A percentile compares a stretch with the other conserved stretches of the same genome.
Evolutionary conservation across 2,329 filamentous ascomycete species (phyloP).

Genomic region (Pseudocercospora cruenta): DNA sequence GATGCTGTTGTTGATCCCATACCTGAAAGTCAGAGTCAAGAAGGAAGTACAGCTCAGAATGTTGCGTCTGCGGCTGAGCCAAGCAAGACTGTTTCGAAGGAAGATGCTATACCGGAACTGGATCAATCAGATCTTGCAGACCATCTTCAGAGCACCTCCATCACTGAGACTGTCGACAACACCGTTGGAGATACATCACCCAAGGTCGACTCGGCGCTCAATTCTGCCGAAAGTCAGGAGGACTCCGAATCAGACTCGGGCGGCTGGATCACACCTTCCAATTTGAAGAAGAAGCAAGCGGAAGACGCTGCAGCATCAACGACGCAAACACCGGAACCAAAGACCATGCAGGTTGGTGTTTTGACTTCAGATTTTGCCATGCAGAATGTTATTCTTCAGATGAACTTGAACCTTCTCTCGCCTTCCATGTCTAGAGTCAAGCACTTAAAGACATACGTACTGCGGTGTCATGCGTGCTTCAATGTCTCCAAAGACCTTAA

Average conservation of each 20-base stretch:
- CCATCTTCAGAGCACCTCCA: background rate
- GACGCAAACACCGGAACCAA: constrained; percentile 54
- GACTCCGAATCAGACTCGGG: constrained; percentile 62
- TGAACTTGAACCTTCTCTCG: constrained; percentile 89
- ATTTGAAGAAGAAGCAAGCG: constrained; percentile 81
- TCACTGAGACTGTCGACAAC: background rate
- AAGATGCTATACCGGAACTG: background rate
- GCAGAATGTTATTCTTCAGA: constrained; percentile 94
- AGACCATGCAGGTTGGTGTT: constrained; percentile 81
- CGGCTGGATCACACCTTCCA: constrained; percentile 93
- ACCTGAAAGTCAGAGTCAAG: too few species aligned
- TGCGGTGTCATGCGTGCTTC: constrained; percentile 95
- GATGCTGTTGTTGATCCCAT: background rate
- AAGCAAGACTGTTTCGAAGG: background rate
- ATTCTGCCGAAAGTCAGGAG: constrained; percentile 44
- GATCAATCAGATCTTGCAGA: background rate
- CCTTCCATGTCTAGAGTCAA: constrained; percentile 78
- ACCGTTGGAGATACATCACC: constrained; percentile 9
- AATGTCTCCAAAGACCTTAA: constrained; percentile 77
- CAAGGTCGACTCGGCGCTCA: constrained; percentile 32
- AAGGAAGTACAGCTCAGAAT: background rate
- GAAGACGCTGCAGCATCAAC: constrained; percentile 59
- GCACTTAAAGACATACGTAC: constrained; percentile 82
- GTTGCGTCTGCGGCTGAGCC: background rate
- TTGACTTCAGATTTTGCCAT: constrained; percentile 96